Evolutionary conservation across 768 basidiomycete species (phyloP), one percentile per base, ranked within the genome.

Genomic region (Lepiota venenata): DNA sequence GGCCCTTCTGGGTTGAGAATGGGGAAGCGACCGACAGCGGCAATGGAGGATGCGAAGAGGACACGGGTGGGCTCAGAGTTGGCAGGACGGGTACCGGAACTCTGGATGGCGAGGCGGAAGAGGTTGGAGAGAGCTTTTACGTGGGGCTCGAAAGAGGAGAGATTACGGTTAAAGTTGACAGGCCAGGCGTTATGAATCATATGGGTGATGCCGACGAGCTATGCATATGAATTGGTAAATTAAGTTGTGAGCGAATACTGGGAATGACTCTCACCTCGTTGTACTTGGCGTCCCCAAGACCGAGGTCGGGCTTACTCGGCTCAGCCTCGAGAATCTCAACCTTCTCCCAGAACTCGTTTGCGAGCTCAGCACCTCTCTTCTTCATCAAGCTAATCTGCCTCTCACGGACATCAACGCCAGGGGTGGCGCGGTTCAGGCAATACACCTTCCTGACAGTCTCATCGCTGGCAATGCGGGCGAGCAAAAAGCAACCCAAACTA

Each of bases 61-160:
- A 71, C 63, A 59, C 22, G 37, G 2, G 5, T 37, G 56, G 60
- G 46, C 64, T 58, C 74, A 69, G 71, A 1, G 58, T 52, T 69
- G 67, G 0, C 66, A 65, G 20, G 70, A 66, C 4, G 64, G 16
- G 63, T 67, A 11, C 76, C 67, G 50, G 71, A 69, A 4, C 68
- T 74, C 29, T 66, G 49, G 12, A 69, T 29, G 51, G 61, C n/a
- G 57, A 56, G 1, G 58, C 58, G 45, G 61, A 63, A 1, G 65
- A 60, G 2, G 66, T 69, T 15, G 59, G 62, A 27, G 4, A 48
- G 35, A 1, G 63, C 70, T 36, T 63, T 66, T 11, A 79, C 64
- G 48, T 66, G 75, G 3, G 71, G 69, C 35, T 76, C 75, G 48
- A 78, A 75, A 1, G 77, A 77, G 5, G 70, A 63, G 9, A 79